Percentiles rank a stretch among this genome's conserved stretches.
phyloP scores from a whole-genome alignment of 805 yeast species.

The Komagataella ulmi region DNA sequence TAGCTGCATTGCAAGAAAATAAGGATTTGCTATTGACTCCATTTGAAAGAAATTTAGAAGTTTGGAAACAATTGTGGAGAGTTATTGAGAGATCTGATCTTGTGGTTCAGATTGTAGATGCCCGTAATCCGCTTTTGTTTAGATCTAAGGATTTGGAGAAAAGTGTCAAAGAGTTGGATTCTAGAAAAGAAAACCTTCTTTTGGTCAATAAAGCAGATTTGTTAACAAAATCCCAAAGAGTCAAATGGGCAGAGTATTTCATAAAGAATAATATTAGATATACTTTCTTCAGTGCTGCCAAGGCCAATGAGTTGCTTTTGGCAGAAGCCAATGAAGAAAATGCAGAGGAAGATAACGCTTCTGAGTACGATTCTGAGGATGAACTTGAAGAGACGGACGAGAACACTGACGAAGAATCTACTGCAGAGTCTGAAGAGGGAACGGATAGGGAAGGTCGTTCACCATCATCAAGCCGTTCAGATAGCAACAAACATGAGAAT shows the following conservation, averaged over 20 bases:
- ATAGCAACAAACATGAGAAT: background rate
- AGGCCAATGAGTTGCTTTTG: conserved; percentile 41
- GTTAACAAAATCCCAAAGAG: conserved; percentile 63
- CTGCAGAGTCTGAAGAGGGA: conserved; percentile 9
- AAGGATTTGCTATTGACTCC: conserved; percentile 86
- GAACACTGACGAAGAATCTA: conserved; percentile 7
- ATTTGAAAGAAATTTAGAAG: conserved; percentile 92
- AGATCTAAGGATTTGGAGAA: conserved; percentile 74
- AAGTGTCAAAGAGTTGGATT: conserved; percentile 68
- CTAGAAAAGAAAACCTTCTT: conserved; percentile 65
- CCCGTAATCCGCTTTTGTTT: conserved; percentile 84
- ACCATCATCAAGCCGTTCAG: background rate
- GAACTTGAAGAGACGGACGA: conserved; percentile 10
- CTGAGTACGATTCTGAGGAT: conserved; percentile 8
- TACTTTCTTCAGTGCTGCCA: conserved; percentile 86
- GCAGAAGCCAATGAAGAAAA: conserved; percentile 11
- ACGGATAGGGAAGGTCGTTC: conserved; percentile 8
- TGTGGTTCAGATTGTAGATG: conserved; percentile 95
- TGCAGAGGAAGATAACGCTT: conserved; percentile 9
- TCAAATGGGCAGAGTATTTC: conserved; percentile 81
- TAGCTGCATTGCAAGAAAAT: conserved; percentile 75
- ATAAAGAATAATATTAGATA: conserved; percentile 53
- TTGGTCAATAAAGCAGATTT: conserved; percentile 92
- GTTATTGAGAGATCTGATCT: conserved; percentile 91
- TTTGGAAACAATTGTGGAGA: conserved; percentile 98